A percentile compares a stretch with the other conserved stretches of the same genome.
Conservation (phyloP, 139 green algal genomes). For the Edaphochlamys debaryana region DNA sequence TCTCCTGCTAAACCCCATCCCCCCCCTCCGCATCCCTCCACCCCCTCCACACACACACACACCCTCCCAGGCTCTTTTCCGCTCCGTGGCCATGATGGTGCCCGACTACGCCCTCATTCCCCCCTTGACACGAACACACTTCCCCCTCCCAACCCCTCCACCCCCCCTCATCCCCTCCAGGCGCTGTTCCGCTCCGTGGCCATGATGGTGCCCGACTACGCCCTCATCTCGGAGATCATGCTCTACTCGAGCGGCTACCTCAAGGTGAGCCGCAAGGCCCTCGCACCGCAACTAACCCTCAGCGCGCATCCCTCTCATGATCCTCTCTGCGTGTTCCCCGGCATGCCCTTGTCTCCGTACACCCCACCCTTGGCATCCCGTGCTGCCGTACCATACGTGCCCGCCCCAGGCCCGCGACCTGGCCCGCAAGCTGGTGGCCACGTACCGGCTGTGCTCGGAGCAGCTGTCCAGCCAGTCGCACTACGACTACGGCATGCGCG, state of each 20-base stretch:
- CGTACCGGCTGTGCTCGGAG: conserved; percentile 85
- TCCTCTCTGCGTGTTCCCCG: too few species aligned
- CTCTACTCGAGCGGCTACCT: conserved; percentile 79
- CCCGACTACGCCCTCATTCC: too few species aligned
- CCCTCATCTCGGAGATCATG: conserved; percentile 85
- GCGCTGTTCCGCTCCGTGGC: conserved; percentile 76
- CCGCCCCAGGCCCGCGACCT: conserved; percentile 72
- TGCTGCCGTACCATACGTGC: too few species aligned
- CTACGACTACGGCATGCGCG: conserved; percentile 88
- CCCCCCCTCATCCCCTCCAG: too few species aligned
- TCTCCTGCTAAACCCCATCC: too few species aligned
- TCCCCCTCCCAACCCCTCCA: too few species aligned
- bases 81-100: background rate
- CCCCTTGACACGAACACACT: too few species aligned
- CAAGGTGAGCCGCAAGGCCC: conserved; percentile 20
- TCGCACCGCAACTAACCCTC: background rate
- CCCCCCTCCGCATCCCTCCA: too few species aligned
- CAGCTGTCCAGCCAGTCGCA: conserved; percentile 86
- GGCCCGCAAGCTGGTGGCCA: conserved; percentile 86
- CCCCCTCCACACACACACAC: too few species aligned
- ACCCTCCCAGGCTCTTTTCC: background rate
- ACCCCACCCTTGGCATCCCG: too few species aligned
- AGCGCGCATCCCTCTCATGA: background rate
- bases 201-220: conserved; percentile 91
- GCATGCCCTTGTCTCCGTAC: too few species aligned